phyloP scores from a whole-genome alignment of 2,329 filamentous ascomycete species.

The Alternaria arbusti region DNA sequence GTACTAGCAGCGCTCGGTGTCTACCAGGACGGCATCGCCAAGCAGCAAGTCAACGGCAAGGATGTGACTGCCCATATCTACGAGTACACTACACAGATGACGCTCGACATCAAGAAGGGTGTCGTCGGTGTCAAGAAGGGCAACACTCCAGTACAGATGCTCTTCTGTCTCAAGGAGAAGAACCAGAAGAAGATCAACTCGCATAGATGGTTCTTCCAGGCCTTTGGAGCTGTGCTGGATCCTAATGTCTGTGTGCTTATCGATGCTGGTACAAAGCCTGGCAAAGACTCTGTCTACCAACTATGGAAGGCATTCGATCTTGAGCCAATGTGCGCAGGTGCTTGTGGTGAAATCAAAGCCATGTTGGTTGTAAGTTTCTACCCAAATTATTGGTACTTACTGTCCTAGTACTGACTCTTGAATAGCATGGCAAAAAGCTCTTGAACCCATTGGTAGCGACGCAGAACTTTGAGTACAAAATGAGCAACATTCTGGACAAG shows the following conservation, averaged over 20 bases:
- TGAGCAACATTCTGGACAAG: constrained; percentile 99
- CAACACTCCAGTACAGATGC: constrained; percentile 88
- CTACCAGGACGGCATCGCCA: constrained; percentile 97
- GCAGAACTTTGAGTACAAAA: constrained; percentile 99
- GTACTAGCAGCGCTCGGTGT: constrained; percentile 92
- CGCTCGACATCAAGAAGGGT: constrained; percentile 86
- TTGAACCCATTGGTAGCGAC: constrained; percentile 93
- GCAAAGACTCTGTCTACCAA: constrained; percentile 93
- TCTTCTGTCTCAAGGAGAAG: constrained; percentile 99
- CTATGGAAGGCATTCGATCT: constrained; percentile 98
- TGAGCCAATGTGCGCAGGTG: constrained; percentile 95
- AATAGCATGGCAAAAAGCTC: constrained; percentile 69
- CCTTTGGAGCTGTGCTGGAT: constrained; percentile 88
- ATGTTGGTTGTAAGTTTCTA: constrained; percentile 77
- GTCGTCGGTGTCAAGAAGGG: constrained; percentile 84
- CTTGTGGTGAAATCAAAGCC: constrained; percentile 98
- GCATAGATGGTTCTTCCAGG: constrained; percentile 98
- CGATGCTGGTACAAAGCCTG: constrained; percentile 94
- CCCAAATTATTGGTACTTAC: no score
- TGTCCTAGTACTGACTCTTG: no score
- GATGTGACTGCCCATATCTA: constrained; percentile 98
- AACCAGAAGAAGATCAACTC: constrained; percentile 99
- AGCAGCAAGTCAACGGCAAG: constrained; percentile 96
- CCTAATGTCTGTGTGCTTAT: constrained; percentile 97
- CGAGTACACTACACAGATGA: constrained; percentile 87